Evolutionary conservation across 2,329 filamentous ascomycete genomes (phyloP).

Genomic region (Xylariaceae sp.): DNA sequence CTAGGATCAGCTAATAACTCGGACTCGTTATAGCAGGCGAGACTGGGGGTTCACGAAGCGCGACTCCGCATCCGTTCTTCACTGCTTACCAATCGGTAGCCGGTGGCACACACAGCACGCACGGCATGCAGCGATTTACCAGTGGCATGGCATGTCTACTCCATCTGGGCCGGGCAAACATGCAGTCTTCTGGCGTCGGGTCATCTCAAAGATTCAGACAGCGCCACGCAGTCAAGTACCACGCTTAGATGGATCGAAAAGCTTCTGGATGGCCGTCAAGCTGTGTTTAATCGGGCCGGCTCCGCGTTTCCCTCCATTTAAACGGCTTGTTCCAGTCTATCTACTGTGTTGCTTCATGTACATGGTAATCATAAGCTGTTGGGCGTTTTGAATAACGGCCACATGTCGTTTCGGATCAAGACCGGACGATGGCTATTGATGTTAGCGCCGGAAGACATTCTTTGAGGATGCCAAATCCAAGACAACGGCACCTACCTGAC

Average conservation of each 20-base stretch:
- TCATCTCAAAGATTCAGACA: background rate
- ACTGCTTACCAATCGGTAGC: background rate
- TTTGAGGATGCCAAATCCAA: too few relatives aligned
- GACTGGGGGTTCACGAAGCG: background rate
- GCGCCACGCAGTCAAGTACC: background rate
- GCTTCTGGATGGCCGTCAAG: conserved; percentile 3
- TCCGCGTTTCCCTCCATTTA: too few relatives aligned
- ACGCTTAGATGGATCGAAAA: background rate
- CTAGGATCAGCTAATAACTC: background rate
- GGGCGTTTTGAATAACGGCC: background rate
- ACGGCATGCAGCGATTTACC: background rate
- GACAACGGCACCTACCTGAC: too few relatives aligned
- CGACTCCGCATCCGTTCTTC: background rate
- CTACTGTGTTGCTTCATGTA: too few relatives aligned
- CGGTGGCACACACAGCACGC: background rate
- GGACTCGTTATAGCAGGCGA: background rate
- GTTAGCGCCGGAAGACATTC: background rate
- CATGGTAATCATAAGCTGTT: background rate
- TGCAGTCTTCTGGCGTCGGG: conserved; percentile 1
- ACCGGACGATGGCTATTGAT: background rate
- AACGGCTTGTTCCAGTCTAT: too few relatives aligned
- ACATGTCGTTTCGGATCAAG: conserved; percentile 3
- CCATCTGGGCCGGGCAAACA: background rate
- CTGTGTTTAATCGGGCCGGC: background rate
- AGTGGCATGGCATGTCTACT: background rate